Evolutionary conservation across 257 asterid species (phyloP), one percentile per base, ranked within the genome.

Genomic region (Fraxinus anomala): DNA sequence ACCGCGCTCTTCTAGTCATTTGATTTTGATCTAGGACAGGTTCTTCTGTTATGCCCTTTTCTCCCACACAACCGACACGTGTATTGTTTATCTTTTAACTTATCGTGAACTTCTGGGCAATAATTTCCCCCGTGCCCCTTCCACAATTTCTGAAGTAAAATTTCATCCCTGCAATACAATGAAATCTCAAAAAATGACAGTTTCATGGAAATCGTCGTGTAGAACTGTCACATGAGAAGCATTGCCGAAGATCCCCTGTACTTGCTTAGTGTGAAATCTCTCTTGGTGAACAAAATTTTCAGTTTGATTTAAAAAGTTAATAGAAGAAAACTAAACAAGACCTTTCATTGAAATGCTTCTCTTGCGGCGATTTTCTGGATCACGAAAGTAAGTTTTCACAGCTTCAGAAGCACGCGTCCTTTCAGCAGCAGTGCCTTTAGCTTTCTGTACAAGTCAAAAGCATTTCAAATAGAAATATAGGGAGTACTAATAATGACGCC

Each of bases 291-390:
- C 36, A 33, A 17, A 49, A 19, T 16, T 16, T 3, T 49, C 26
- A 56, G 11, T 5, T 21, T 56, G 30, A 56, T 19, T 56, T n/a
- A 56, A 56, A n/a, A 56, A 33, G 73, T 40, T 33, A 33, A 33
- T 33, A 33, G 47, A 23, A 63, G 7, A n/a, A 14, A 68, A 80
- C 6, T 44, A 33, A 74, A 77, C 31, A 14, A 63, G 70, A 93
- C 98, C 98, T 91, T 74, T 90, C 97, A 96, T 96, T 68, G 98
- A 49, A 73, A 89, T 83, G 88, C 99, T 93, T 86, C 97, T 91
- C 88, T 89, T 96, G 70, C 73, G 91, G 23, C 98, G 96, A 80
- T 96, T 93, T 80, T 92, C 96, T 17, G 97, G 97, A 83, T 95
- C 84, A 7, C 91, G 77, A 80, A 95, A 95, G 86, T 86, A 93